Percentiles rank a stretch among this genome's conserved stretches.
These are phyloP conservation scores for Starmerella kuoi DNA, from an alignment of 805 yeast species.

Conservation along the genomic window DNA sequence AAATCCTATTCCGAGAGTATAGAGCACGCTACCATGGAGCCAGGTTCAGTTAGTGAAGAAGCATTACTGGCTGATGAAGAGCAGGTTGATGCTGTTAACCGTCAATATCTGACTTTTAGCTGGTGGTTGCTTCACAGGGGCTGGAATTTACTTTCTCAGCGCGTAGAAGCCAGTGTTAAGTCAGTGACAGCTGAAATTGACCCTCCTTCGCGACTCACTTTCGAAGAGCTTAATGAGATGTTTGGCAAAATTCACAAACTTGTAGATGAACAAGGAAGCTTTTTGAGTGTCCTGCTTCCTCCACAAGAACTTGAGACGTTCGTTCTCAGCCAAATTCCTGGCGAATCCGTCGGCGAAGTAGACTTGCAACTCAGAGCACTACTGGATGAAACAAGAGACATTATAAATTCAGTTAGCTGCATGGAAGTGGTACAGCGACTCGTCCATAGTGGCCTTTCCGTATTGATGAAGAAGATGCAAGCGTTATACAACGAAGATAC, in stretches of 20 bases:
- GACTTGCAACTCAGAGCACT: conserved; percentile 26
- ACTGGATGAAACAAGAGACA: conserved; percentile 36
- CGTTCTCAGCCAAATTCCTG: conserved; percentile 40
- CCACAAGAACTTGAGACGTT: conserved; percentile 41
- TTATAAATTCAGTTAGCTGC: conserved; percentile 33
- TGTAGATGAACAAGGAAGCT: conserved; percentile 27
- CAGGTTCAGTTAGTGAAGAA: conserved; percentile 13
- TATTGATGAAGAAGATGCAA: conserved; percentile 34
- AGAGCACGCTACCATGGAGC: conserved; percentile 44
- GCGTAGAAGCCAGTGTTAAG: conserved; percentile 46
- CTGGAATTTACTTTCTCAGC: conserved; percentile 46
- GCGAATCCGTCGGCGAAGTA: conserved; percentile 17
- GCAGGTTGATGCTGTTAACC: conserved; percentile 37
- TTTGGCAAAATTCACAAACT: conserved; percentile 29
- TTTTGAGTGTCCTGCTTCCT: conserved; percentile 35
- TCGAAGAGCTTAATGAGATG: conserved; percentile 42
- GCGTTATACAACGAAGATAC: conserved; percentile 19
- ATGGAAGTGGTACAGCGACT: conserved; percentile 31
- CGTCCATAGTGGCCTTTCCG: conserved; percentile 36
- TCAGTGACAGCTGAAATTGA: conserved; percentile 49
- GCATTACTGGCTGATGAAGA: conserved; percentile 24
- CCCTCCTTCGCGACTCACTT: conserved; percentile 59
- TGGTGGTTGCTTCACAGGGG: conserved; percentile 94
- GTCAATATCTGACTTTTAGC: conserved; percentile 70
- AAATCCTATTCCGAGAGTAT: conserved; percentile 74